phyloP scores from a whole-genome alignment of 352 stramenopile genomes.

The Globisporangium middletonii region DNA sequence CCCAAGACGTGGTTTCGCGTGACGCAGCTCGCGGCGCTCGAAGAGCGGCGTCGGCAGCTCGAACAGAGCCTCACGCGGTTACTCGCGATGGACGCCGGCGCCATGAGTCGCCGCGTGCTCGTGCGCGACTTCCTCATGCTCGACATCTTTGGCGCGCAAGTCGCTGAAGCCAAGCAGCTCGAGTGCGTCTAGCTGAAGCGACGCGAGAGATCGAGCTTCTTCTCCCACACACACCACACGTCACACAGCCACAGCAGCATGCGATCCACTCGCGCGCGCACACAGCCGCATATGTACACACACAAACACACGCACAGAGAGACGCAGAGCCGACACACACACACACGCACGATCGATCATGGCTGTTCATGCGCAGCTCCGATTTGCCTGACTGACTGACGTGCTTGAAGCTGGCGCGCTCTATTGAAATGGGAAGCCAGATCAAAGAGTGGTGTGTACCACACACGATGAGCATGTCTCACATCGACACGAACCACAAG shows the following conservation, averaged over 20 bases:
- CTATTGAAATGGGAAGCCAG: too few species aligned
- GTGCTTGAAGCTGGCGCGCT: too few species aligned
- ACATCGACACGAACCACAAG: too few species aligned
- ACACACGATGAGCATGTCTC: too few species aligned
- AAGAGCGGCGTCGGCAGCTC: conserved; percentile 57
- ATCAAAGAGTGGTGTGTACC: too few species aligned
- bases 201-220: not conserved
- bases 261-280: not conserved
- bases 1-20: conserved; percentile 79
- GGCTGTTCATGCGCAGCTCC: not conserved
- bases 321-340: not conserved
- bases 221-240: too few species aligned
- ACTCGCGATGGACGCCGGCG: conserved; percentile 26
- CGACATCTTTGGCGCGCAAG: conserved; percentile 67
- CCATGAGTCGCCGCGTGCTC: conserved; percentile 40
- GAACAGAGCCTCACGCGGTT: conserved; percentile 47
- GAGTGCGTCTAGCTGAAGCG: not conserved
- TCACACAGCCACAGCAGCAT: too few species aligned
- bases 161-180: conserved; percentile 48
- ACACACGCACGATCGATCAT: too few species aligned
- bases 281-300: not conserved
- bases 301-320: not conserved
- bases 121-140: conserved; percentile 80
- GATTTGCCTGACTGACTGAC: too few species aligned
- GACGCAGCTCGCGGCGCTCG: conserved; percentile 46